Percentiles rank a stretch among this genome's conserved stretches.
phyloP scores from a whole-genome alignment of 495 filamentous ascomycete genomes.

The Penicillium steckii region DNA sequence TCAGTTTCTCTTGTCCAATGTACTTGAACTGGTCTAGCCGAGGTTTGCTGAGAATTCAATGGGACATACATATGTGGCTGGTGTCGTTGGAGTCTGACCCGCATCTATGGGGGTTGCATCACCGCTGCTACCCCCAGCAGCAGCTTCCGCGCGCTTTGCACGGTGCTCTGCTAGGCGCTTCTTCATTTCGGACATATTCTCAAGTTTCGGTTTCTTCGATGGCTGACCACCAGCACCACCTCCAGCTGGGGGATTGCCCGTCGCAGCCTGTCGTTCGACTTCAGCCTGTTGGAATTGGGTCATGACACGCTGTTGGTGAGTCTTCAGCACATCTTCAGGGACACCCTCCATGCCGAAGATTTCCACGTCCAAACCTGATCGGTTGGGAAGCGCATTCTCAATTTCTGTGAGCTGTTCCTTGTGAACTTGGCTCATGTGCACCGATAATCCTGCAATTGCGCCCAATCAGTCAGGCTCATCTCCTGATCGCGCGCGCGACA shows the following conservation, averaged over 20 bases:
- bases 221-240: conserved; percentile 49
- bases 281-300: conserved; percentile 81
- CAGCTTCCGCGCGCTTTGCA: conserved; percentile 63
- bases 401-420: conserved; percentile 84
- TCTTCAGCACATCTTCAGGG: conserved; percentile 75
- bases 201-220: conserved; percentile 78
- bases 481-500: not conserved
- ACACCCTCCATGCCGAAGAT: conserved; percentile 99
- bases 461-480: conserved; percentile 7
- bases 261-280: conserved; percentile 74
- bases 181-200: conserved; percentile 74
- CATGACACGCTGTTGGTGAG: conserved; percentile 82
- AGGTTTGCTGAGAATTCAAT: not conserved
- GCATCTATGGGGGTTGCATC: conserved; percentile 58
- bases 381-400: conserved; percentile 86
- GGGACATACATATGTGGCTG: conserved; percentile 53
- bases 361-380: conserved; percentile 81
- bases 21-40: not conserved
- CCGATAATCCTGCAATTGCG: conserved; percentile 68
- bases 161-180: conserved; percentile 79
- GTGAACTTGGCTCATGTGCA: conserved; percentile 98
- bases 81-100: conserved; percentile 52
- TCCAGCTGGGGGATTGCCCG: conserved; percentile 78
- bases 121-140: conserved; percentile 55
- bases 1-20: conserved; percentile 6